These are phyloP conservation scores for Aspergillus bertholletiae DNA, from an alignment of 495 filamentous ascomycete genomes.

Conservation along the genomic window DNA sequence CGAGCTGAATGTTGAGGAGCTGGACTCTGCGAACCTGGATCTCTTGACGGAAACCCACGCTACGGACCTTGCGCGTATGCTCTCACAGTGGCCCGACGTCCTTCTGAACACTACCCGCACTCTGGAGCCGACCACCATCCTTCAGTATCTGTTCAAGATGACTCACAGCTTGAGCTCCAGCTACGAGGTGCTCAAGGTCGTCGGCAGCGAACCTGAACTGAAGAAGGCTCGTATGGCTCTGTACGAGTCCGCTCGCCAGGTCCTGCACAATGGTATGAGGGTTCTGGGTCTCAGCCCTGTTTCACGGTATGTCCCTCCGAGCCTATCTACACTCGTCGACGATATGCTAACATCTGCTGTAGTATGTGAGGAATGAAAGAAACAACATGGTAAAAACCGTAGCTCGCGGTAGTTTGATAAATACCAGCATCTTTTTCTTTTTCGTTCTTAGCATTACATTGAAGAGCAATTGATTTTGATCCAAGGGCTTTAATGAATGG, in stretches of 20 bases:
- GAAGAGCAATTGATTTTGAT: background rate
- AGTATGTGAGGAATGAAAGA: constrained; percentile 12
- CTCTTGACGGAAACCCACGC: constrained; percentile 56
- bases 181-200: constrained; percentile 77
- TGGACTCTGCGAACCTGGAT: constrained; percentile 50
- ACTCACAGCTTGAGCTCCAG: constrained; percentile 79
- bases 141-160: constrained; percentile 86
- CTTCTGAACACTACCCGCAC: constrained; percentile 59
- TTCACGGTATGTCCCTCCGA: constrained; percentile 49
- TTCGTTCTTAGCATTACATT: background rate
- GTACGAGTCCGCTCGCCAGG: constrained; percentile 73
- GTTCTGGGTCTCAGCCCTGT: constrained; percentile 77
- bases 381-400: background rate
- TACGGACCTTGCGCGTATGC: constrained; percentile 53
- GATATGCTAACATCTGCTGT: constrained; percentile 2
- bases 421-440: background rate
- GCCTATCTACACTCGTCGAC: background rate
- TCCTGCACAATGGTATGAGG: constrained; percentile 80
- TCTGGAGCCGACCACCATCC: constrained; percentile 62
- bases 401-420: constrained; percentile 2
- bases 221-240: constrained; percentile 78
- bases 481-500: background rate
- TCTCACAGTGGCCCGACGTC: constrained; percentile 63
- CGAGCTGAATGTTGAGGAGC: constrained; percentile 36
- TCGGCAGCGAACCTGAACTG: constrained; percentile 66